Conservation (phyloP, 2,329 filamentous ascomycete species). For the Setomelanomma holmii region DNA sequence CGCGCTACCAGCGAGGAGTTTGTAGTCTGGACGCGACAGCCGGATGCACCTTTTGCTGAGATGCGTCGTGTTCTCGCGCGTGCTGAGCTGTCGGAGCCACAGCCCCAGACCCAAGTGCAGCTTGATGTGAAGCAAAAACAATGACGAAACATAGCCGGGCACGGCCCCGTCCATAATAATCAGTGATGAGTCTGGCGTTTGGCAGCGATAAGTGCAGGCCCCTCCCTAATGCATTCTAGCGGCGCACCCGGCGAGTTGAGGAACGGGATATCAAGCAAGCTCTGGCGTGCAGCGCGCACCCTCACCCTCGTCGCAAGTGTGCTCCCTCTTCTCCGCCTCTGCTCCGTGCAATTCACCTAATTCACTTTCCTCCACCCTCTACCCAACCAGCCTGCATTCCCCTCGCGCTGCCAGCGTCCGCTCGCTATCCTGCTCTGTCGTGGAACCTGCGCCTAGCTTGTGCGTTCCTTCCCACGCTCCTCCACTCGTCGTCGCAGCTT, state of each 20-base stretch:
- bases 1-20: not conserved
- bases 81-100: constrained; percentile 8
- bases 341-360: constrained; percentile 2
- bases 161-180: constrained; percentile 30
- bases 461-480: constrained; percentile 17
- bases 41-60: not conserved
- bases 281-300: constrained; percentile 8
- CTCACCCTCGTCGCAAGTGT: constrained; percentile 5
- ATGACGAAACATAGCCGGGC: constrained; percentile 23
- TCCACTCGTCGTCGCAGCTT: constrained; percentile 17
- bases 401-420: constrained; percentile 25
- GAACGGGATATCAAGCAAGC: constrained; percentile 22
- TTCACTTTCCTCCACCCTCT: not conserved
- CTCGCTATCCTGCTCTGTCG: constrained; percentile 27
- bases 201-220: constrained; percentile 29
- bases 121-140: constrained; percentile 20
- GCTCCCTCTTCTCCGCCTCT: constrained; percentile 2
- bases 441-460: constrained; percentile 22
- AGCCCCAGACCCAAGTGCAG: not conserved
- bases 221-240: constrained; percentile 23
- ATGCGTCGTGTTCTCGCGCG: not conserved
- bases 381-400: constrained; percentile 1
- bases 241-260: constrained; percentile 14
- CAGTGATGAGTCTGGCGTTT: constrained; percentile 22
- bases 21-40: not conserved